These are phyloP conservation scores for Auricularia sp. DNA, from an alignment of 768 basidiomycete genomes.

Conservation along the genomic window DNA sequence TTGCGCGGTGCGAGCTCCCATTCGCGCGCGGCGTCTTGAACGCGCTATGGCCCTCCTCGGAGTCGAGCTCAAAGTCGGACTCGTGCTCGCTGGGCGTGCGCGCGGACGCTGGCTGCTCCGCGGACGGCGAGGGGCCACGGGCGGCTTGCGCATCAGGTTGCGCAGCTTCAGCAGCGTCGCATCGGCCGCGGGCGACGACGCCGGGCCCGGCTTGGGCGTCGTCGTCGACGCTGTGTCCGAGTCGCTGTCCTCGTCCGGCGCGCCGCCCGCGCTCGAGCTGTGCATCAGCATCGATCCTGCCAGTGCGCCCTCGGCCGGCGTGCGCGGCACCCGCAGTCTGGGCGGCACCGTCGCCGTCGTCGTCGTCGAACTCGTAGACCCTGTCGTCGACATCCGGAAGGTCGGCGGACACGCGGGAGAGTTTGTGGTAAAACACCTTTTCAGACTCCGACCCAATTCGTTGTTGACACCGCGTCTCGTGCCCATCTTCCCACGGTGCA, in stretches of 20 bases:
- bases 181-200: neutral
- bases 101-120: neutral
- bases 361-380: neutral
- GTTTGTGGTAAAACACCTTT: neutral
- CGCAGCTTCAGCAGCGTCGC: neutral
- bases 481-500: too few species aligned
- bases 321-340: neutral
- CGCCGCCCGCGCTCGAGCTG: neutral
- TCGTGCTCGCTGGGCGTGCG: neutral
- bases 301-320: neutral
- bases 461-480: too few species aligned
- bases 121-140: neutral
- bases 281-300: too few species aligned
- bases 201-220: neutral
- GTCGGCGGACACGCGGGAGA: neutral
- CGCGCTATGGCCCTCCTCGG: neutral
- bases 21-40: neutral
- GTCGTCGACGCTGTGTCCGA: neutral
- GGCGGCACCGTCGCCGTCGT: neutral
- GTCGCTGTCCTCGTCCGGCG: neutral
- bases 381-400: neutral
- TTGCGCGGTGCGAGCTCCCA: neutral
- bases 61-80: neutral
- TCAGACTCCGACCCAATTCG: too few species aligned
- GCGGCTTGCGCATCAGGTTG: neutral